A percentile compares a stretch with the other conserved stretches of the same genome.
Evolutionary conservation across 495 filamentous ascomycete species (phyloP).

Genomic region (Collariella sp.): DNA sequence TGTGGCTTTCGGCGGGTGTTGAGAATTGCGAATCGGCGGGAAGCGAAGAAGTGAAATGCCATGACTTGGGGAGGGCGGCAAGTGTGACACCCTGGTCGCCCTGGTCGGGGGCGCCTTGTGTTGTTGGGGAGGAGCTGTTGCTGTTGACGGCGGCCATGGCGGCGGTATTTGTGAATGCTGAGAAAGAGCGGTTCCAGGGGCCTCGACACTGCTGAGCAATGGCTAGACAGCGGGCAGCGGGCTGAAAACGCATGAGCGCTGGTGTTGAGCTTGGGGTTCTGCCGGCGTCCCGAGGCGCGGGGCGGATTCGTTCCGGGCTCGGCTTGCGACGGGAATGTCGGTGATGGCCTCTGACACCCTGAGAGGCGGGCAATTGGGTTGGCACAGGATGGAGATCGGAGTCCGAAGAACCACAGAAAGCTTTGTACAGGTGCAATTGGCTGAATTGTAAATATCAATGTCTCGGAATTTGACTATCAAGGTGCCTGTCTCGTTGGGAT

Average conservation of each 20-base stretch:
- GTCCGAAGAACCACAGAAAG: background rate
- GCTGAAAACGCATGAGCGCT: slow-evolving; percentile 23
- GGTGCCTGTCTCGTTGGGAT: too few species aligned
- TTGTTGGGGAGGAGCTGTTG: slow-evolving; percentile 6
- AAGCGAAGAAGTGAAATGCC: slow-evolving; percentile 70
- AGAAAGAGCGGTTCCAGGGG: slow-evolving; percentile 9
- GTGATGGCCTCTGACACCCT: background rate
- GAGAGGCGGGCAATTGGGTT: background rate
- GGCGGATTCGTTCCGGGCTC: slow-evolving; percentile 10
- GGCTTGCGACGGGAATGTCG: slow-evolving; percentile 3
- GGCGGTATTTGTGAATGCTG: slow-evolving; percentile 5
- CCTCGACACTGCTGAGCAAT: slow-evolving; percentile 21
- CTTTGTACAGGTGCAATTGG: background rate
- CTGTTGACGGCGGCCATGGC: slow-evolving; percentile 17
- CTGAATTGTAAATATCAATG: too few species aligned
- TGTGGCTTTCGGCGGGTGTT: slow-evolving; percentile 69
- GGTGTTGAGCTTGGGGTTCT: background rate
- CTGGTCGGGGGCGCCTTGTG: background rate
- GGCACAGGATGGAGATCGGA: too few species aligned
- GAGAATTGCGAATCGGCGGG: slow-evolving; percentile 72
- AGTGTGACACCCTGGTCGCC: slow-evolving; percentile 39
- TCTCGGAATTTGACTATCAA: too few species aligned
- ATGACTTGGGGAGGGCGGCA: slow-evolving; percentile 72
- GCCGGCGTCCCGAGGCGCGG: background rate
- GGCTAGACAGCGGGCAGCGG: slow-evolving; percentile 25